Evolutionary conservation across 768 basidiomycete species (phyloP).

Genomic region (Naganishia antarctica): DNA sequence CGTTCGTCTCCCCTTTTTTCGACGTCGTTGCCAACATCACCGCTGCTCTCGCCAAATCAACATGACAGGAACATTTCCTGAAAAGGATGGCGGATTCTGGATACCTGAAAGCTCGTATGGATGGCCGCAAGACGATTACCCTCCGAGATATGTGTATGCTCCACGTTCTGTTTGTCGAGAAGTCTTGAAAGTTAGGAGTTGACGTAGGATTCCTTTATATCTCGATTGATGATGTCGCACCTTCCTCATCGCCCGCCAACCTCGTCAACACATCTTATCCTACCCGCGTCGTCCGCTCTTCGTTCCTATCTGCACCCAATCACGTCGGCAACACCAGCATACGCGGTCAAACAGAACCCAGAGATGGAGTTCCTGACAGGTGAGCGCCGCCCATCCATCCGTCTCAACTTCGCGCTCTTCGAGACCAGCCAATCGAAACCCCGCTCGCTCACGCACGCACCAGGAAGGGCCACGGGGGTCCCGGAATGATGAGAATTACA

Average conservation of each 20-base stretch:
- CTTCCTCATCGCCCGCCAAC: no score
- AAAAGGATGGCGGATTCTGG: conserved; percentile 66
- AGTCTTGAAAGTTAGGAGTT: not conserved
- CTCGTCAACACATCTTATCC: no score
- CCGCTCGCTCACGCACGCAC: not conserved
- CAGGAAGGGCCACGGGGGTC: not conserved
- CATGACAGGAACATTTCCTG: conserved; percentile 73
- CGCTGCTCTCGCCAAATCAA: not conserved
- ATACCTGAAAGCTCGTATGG: conserved; percentile 65
- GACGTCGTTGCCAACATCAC: no score
- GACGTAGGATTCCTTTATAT: no score
- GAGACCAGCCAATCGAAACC: no score
- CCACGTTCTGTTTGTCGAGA: not conserved
- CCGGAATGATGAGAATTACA: conserved; percentile 22
- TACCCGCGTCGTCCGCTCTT: no score
- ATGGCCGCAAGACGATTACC: conserved; percentile 70
- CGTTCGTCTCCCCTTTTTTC: not conserved
- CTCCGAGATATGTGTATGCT: conserved; percentile 70
- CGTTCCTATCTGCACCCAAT: no score
- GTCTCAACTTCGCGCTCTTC: not conserved
- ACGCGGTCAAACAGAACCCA: conserved; percentile 39
- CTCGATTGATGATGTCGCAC: no score
- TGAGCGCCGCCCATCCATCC: no score
- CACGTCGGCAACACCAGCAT: conserved; percentile 31
- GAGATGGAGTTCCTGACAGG: conserved; percentile 47